Percentiles rank a stretch among this genome's conserved stretches.
Conservation (phyloP, 306 rosid genomes). For the Ceratonia siliqua region DNA sequence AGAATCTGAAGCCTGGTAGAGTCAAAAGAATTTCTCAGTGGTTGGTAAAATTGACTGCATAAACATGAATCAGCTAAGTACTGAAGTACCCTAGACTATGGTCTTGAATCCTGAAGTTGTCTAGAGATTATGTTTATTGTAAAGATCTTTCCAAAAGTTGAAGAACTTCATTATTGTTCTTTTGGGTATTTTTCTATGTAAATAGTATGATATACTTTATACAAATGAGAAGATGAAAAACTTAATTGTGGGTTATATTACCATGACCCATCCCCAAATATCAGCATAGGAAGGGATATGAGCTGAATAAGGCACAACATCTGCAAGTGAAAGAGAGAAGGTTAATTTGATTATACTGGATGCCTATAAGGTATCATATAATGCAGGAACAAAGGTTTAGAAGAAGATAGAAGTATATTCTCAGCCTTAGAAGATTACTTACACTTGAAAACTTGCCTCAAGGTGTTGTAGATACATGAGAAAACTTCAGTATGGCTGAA, state of each 20-base stretch:
- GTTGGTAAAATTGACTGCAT: not conserved
- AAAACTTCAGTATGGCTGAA: constrained; percentile 94
- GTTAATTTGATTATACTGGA: constrained; percentile 20
- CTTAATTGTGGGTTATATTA: constrained; percentile 27
- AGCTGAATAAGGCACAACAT: constrained; percentile 95
- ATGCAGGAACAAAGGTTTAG: not conserved
- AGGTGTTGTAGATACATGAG: constrained; percentile 90
- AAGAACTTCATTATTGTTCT: not conserved
- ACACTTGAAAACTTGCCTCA: constrained; percentile 93
- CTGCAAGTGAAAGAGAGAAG: constrained; percentile 44
- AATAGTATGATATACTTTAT: not conserved
- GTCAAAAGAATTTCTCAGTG: not conserved
- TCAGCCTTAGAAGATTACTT: constrained; percentile 26
- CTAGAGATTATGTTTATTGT: not conserved
- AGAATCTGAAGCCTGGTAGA: constrained; percentile 64
- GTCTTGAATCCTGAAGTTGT: not conserved
- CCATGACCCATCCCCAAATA: constrained; percentile 99
- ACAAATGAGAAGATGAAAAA: not conserved
- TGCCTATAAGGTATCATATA: not conserved
- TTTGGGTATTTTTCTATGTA: not conserved
- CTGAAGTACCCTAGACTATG: not conserved
- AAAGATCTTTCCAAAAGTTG: not conserved
- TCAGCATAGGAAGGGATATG: constrained; percentile 97
- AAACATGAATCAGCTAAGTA: not conserved
- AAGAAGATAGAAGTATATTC: not conserved